Evolutionary conservation across 2,329 filamentous ascomycete species (phyloP).

Genomic region (Colletotrichum paranaense): DNA sequence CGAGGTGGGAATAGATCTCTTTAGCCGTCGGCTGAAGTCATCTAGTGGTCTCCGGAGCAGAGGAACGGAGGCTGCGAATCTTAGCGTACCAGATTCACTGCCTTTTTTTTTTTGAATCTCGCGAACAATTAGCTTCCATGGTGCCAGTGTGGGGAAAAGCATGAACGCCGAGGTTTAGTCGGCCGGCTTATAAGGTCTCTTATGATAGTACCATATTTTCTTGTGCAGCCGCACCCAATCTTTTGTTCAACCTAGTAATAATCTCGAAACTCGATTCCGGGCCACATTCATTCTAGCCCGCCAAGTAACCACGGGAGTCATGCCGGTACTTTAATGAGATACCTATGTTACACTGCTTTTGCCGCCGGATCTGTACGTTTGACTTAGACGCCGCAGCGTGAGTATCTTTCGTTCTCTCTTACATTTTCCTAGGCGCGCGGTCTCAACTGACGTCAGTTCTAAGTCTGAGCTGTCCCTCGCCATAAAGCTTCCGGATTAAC

Average conservation of each 20-base stretch:
- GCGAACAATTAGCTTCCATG: no score
- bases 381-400: neutral
- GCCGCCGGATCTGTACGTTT: neutral
- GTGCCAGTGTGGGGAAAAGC: neutral
- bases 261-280: neutral
- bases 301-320: neutral
- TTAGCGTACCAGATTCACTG: neutral
- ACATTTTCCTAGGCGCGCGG: neutral
- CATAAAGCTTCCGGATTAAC: neutral
- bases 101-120: no score
- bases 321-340: neutral
- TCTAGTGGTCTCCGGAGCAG: neutral
- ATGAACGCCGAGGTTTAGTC: neutral
- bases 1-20: neutral
- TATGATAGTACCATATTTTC: neutral
- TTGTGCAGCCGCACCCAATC: neutral
- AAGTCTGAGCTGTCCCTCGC: neutral
- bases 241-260: neutral
- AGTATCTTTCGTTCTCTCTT: neutral
- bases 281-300: neutral
- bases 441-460: no score
- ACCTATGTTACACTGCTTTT: neutral
- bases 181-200: neutral
- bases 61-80: neutral
- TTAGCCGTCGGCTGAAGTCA: neutral